Base-by-base conservation (phyloP, 2,329 filamentous ascomycete species). In the Penicillium sp. region DNA sequence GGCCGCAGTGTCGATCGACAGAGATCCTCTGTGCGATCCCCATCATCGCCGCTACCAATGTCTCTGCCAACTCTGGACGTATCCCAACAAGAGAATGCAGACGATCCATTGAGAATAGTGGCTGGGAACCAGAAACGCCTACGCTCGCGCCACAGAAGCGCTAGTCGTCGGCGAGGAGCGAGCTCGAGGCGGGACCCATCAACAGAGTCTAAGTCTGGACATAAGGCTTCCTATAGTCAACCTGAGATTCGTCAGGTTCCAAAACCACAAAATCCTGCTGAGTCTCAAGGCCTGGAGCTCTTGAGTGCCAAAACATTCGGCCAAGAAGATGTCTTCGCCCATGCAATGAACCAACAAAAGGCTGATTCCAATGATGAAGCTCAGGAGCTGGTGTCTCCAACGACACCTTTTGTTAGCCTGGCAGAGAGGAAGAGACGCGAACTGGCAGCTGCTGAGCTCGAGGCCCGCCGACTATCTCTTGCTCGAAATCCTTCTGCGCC, bases 391-490 rank as follows among this genome's bases (percentile, higher is more conserved):
- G 56, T 59, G 6, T 63, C 57, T 12, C 58, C 60, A 23, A 65
- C 56, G 9, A 51, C 62, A 12, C 62, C 60, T 15, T 56, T 64
- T 3, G 52, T 63, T 26, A 64, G 58, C 81, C 62, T 85, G 79
- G 79, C 84, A 31, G 85, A 88, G 54, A 77, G 83, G 43, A 82
- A 84, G 44, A 88, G 86, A 72, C 89, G 87, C 72, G 88, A 90
- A 59, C 78, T 85, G 45, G 88, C 88, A 9, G 90, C 91, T 7
- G 85, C 88, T 44, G 92, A 96, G 71, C 82, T 97, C 0, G 92
- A 96, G 71, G 89, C 94, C 65, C 85, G 93, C 26, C 86, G 93
- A 52, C 84, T 89, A 66, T 96, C 93, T 13, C 79, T 95, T 24
- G 90, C 89, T 18, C 83, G 89, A 50, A 83, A 90, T 45, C 88